Conservation (phyloP, 495 filamentous ascomycete species). For the Antarctomyces pellizariae region DNA sequence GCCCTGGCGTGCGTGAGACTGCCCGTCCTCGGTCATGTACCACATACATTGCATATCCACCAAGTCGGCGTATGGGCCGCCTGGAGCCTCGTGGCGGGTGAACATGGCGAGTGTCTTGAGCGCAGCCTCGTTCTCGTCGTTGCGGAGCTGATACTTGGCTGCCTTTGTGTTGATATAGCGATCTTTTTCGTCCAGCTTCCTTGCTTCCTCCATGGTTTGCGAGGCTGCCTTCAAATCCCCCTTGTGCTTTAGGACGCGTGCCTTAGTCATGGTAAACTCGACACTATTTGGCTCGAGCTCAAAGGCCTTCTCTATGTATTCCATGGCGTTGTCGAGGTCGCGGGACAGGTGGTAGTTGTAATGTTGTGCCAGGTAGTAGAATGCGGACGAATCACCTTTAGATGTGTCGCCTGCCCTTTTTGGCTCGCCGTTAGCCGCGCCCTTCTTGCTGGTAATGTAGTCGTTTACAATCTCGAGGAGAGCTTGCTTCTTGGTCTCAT, state of each 20-base stretch:
- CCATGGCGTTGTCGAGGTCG: constrained; percentile 55
- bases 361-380: constrained; percentile 90
- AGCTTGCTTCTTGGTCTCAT: constrained; percentile 46
- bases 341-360: constrained; percentile 84
- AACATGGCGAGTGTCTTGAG: constrained; percentile 84
- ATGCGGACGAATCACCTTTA: constrained; percentile 49
- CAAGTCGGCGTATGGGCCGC: constrained; percentile 73
- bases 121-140: constrained; percentile 68
- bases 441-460: constrained; percentile 30
- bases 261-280: constrained; percentile 88
- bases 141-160: constrained; percentile 89
- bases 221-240: constrained; percentile 63
- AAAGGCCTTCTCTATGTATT: constrained; percentile 67
- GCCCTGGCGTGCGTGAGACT: constrained; percentile 64
- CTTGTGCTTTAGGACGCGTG: constrained; percentile 81
- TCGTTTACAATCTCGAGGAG: constrained; percentile 59
- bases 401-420: constrained; percentile 27
- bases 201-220: constrained; percentile 70
- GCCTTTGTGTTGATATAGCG: constrained; percentile 97
- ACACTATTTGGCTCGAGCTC: constrained; percentile 53
- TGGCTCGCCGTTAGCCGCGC: constrained; percentile 24
- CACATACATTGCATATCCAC: constrained; percentile 98
- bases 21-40: constrained; percentile 88
- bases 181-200: constrained; percentile 64
- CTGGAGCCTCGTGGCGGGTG: constrained; percentile 63